Evolutionary conservation across 2,329 filamentous ascomycete genomes (phyloP), one percentile per base, ranked within the genome.

Genomic region (Keithomyces neogunnii): DNA sequence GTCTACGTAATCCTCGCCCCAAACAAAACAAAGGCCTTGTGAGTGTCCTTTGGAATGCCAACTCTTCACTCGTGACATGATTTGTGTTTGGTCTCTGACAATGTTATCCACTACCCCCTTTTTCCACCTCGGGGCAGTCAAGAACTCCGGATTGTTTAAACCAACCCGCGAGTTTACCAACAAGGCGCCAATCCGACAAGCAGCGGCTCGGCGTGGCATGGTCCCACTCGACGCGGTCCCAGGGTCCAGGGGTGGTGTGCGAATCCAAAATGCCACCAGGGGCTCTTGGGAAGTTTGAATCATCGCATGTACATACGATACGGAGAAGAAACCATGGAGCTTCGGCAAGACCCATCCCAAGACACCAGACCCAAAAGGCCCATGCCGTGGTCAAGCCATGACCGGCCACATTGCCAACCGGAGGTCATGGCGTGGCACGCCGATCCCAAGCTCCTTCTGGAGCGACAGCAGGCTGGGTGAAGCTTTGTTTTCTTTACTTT

Each of bases 181-280:
- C 19, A 19, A 19, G 19, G 19, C 19, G 19, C 19, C 19, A 19
- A 19, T 19, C 19, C 19, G 19, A 19, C 19, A 19, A 19, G 19
- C 19, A 19, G 19, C 46, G 35, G 44, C 42, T 36, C 29, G 46
- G n/a, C 47, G 32, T 30, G 31, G 35, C 39, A 39, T 32, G 28
- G 49, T 33, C 49, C 52, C 52, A 48, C 52, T 42, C 13, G 39
- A 50, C 47, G 40, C 47, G 52, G 39, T 49, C 43, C 35, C 43
- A 49, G 47, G 52, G 40, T 47, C 40, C 47, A 49, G 52, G 52
- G 52, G 19, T 19, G 19, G 19, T 19, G 19, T 19, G 19, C 19
- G 19, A 19, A 19, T 19, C 19, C 19, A 19, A 19, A 19, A 19
- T 19, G 19, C 19, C 19, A 19, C 19, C 19, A 19, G 19, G 19